phyloP scores from a whole-genome alignment of 2,329 filamentous ascomycete species.

The Atkinsonella hypoxylon region DNA sequence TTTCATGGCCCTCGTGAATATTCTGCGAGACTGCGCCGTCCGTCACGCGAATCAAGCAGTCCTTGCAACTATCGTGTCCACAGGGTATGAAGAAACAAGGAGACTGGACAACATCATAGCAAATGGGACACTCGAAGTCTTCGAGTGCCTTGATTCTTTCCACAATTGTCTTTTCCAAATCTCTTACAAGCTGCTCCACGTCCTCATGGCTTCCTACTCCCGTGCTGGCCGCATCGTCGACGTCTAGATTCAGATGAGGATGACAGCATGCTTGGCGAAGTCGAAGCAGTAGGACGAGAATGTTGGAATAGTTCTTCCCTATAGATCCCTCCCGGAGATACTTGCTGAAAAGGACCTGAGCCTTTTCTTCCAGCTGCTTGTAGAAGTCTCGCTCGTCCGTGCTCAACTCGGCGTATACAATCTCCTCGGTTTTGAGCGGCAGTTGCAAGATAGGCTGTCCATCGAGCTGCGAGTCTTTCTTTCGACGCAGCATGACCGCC shows the following conservation, averaged over 20 bases:
- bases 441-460: constrained; percentile 70
- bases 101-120: constrained; percentile 63
- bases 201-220: constrained; percentile 26
- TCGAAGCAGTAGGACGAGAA: constrained; percentile 70
- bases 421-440: constrained; percentile 62
- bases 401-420: constrained; percentile 62
- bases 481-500: constrained; percentile 70
- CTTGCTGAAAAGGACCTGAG: constrained; percentile 62
- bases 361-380: constrained; percentile 55
- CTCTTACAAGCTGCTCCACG: constrained; percentile 50
- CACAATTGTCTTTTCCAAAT: constrained; percentile 48
- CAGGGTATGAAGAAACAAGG: constrained; percentile 72
- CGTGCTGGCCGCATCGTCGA: constrained; percentile 22
- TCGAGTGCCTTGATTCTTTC: constrained; percentile 47
- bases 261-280: constrained; percentile 58
- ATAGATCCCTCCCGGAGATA: constrained; percentile 60
- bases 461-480: constrained; percentile 67
- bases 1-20: constrained; percentile 49
- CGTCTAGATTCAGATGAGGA: constrained; percentile 19
- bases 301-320: constrained; percentile 59
- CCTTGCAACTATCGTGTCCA: constrained; percentile 66
- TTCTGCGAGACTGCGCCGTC: constrained; percentile 44
- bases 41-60: constrained; percentile 60
- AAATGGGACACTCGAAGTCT: constrained; percentile 70
- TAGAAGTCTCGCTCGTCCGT: constrained; percentile 68